A percentile compares a stretch with the other conserved stretches of the same genome.
These are phyloP conservation scores for Xylariaceae sp. DNA, from an alignment of 2,329 filamentous ascomycete species.

Conservation along the genomic window DNA sequence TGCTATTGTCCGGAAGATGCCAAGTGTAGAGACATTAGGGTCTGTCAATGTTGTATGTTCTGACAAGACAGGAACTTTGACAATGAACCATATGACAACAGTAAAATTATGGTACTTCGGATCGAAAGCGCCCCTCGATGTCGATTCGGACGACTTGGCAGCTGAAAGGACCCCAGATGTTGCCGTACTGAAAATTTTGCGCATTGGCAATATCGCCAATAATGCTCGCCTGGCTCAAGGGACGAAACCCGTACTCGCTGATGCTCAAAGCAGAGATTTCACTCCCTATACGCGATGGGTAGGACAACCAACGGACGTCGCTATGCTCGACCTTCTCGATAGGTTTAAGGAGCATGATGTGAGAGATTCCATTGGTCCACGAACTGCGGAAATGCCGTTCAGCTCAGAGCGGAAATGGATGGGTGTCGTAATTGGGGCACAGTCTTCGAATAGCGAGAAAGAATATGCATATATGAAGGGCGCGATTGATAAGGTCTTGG, in stretches of 20 bases:
- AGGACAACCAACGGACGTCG: slow-evolving; percentile 95
- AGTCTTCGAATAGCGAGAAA: slow-evolving; percentile 63
- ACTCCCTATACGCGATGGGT: slow-evolving; percentile 85
- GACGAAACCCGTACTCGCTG: slow-evolving; percentile 82
- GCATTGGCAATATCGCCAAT: slow-evolving; percentile 96
- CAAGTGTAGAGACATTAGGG: slow-evolving; percentile 94
- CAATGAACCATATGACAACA: slow-evolving; percentile 97
- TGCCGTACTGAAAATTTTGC: slow-evolving; percentile 79
- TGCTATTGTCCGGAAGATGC: slow-evolving; percentile 93
- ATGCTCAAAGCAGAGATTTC: slow-evolving; percentile 72
- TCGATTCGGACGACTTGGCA: slow-evolving; percentile 61
- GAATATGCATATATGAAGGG: slow-evolving; percentile 96
- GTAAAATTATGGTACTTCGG: slow-evolving; percentile 97
- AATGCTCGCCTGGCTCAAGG: slow-evolving; percentile 83
- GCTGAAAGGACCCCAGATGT: slow-evolving; percentile 68
- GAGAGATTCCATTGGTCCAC: slow-evolving; percentile 81
- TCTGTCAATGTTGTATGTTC: slow-evolving; percentile 99
- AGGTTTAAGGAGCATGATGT: slow-evolving; percentile 90
- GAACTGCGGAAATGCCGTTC: slow-evolving; percentile 87
- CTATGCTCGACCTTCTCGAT: slow-evolving; percentile 93
- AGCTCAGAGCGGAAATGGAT: slow-evolving; percentile 99
- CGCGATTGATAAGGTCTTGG: slow-evolving; percentile 84
- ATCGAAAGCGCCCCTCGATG: slow-evolving; percentile 56
- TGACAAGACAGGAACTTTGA: slow-evolving; percentile 95
- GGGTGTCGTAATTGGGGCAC: slow-evolving; percentile 83